Evolutionary conservation across 116 monocot genomes (phyloP), one percentile per base, ranked within the genome.

Genomic region (Cymodocea nodosa): DNA sequence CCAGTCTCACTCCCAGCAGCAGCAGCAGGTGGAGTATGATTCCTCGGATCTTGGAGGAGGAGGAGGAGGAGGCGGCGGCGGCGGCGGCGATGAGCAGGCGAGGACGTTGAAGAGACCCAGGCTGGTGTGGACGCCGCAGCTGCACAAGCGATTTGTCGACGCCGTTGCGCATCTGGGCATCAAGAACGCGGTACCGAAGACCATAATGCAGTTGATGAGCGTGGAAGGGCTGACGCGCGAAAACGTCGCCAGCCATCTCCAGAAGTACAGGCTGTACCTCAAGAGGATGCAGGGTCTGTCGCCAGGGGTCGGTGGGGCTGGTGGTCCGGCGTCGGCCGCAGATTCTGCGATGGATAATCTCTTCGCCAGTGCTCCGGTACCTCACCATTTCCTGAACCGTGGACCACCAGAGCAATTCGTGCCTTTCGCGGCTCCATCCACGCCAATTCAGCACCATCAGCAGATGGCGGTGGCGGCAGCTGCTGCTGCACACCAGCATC

Each of bases 201-300:
- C 71, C 19, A 71, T 71, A 37, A 71, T 71, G 71, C 63, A 71
- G 62, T 54, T 71, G 71, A 71, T 71, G 71, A 71, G 63, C 52
- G 71, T 71, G 62, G 79, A 83, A 34, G 83, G 83, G n/a, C 51
- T 83, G 55, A 83, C 79, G n/a, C 16, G 83, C n/a, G 83, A 83
- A 76, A 83, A 83, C 67, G 83, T 83, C 49, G 83, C 83, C 18
- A 79, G 79, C 76, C 83, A 83, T 51, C 73, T 83, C 15, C 83
- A 83, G 70, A 83, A 83, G 66, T 83, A 83, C 63, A 52, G 83
- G 39, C 53, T 76, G n/a, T 83, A 70, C 63, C 51, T 79, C 24
- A 79, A 79, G 73, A 52, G 44, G 44, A 44, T 44, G 44, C 44
- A 44, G 59, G 69, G 59, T 7, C 59, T 60, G 62, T 65, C 68